Evolutionary conservation across 208 protist species (phyloP).

Genomic region (Acanthamoeba healyi): DNA sequence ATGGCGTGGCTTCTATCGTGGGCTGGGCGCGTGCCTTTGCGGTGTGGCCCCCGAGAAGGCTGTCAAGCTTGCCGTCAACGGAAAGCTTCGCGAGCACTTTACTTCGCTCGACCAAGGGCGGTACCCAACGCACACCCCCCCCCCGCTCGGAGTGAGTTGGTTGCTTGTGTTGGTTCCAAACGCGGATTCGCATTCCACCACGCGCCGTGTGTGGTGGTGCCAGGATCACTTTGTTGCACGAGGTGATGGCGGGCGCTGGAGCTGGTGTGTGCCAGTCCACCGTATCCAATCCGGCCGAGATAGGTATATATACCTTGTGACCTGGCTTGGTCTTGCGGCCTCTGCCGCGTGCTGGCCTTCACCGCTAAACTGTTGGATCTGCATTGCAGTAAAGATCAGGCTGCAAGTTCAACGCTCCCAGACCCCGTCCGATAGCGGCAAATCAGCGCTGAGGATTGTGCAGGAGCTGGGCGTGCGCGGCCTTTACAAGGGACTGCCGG

Average conservation of each 20-base stretch:
- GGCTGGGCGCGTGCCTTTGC: conserved; percentile 85
- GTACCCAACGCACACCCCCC: not conserved
- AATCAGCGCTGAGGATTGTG: conserved; percentile 70
- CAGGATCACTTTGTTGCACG: not conserved
- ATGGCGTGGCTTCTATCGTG: conserved; percentile 81
- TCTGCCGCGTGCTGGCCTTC: conserved; percentile 76
- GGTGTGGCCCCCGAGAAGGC: conserved; percentile 89
- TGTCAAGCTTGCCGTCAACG: conserved; percentile 88
- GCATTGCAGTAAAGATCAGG: conserved; percentile 85
- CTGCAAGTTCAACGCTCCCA: conserved; percentile 86
- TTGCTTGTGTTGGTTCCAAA: not conserved
- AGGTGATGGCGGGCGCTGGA: conserved; percentile 83
- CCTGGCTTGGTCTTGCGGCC: too few species aligned
- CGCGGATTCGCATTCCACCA: conserved; percentile 79
- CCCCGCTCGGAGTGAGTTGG: not conserved
- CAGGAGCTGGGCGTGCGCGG: not conserved
- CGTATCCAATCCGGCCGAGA: conserved; percentile 89
- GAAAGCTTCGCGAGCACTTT: conserved; percentile 82
- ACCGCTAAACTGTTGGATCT: not conserved
- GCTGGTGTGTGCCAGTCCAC: conserved; percentile 86
- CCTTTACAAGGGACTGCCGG: conserved; percentile 84
- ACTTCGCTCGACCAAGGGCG: not conserved
- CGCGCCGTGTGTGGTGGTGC: too few species aligned
- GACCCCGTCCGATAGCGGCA: conserved; percentile 81
- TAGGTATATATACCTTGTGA: too few species aligned